Evolutionary conservation across 2,329 filamentous ascomycete species (phyloP), one percentile per base, ranked within the genome.

Genomic region (Botrytis cinerea): DNA sequence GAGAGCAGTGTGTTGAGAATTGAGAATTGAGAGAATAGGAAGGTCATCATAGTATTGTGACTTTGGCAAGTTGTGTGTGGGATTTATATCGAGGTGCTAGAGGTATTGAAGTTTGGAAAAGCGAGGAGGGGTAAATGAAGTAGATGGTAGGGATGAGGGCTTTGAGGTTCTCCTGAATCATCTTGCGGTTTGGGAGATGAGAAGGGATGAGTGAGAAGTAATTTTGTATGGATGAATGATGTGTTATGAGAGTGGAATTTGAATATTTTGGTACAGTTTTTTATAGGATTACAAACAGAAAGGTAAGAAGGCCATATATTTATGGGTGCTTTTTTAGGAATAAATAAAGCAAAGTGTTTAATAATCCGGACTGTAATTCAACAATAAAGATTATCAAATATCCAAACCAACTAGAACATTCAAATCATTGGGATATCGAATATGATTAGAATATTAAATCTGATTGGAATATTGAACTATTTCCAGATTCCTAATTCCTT

Each of bases 231-330:
- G 12, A 7, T 1, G 8, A 10, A 25, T n/a, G 12, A 54, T n/a
- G 25, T n/a, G 2, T 25, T 54, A 7, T 12, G 2, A 54, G 4
- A 16, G 25, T 2, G 2, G 25, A 54, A 3, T n/a, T n/a, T 6
- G 4, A 16, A 16, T 16, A 0, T n/a, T 5, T 14, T 16, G 12
- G 12, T 51, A 4, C 5, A 6, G 48, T 51, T 1, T 14, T 0
- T 0, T 14, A 12, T 6, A 12, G 0, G 10, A 51, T 5, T 3
- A 51, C 4, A 14, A 4, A 51, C 2, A 14, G 25, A 51, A 6
- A 5, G 1, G 10, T 51, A 22, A 12, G 22, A 48, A n/a, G 1
- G 12, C 4, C 16, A 28, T n/a, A 7, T 28, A 0, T 8, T 54
- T 54, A 12, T 54, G 14, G 1, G 51, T 28, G 14, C 25, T n/a